These are phyloP conservation scores for Cutaneotrichosporon mucoides DNA, from an alignment of 1,284 basidiomycete species.

Conservation along the genomic window DNA sequence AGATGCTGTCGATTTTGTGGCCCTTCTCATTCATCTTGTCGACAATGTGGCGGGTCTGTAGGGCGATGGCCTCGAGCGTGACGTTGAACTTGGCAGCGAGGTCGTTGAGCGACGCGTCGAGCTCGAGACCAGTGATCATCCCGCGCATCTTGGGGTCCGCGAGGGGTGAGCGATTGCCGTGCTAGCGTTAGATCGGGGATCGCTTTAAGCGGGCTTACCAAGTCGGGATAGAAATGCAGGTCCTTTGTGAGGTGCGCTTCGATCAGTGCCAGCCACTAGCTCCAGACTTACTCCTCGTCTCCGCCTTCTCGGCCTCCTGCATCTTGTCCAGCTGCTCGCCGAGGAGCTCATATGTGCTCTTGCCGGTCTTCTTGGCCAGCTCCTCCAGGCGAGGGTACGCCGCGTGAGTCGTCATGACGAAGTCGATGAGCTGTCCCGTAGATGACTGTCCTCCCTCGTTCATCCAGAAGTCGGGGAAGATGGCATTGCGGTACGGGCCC, in stretches of 20 bases:
- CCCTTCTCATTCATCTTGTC: slow-evolving; percentile 84
- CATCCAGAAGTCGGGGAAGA: slow-evolving; percentile 97
- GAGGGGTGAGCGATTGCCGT: slow-evolving; percentile 91
- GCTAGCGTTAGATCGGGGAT: not conserved
- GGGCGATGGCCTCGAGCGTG: slow-evolving; percentile 87
- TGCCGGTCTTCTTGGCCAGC: slow-evolving; percentile 51
- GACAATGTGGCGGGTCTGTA: slow-evolving; percentile 93
- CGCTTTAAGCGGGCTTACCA: slow-evolving; percentile 38
- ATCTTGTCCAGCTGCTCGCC: slow-evolving; percentile 70
- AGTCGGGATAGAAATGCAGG: slow-evolving; percentile 90
- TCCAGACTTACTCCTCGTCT: slow-evolving; percentile 54
- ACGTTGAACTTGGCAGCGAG: slow-evolving; percentile 87
- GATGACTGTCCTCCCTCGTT: slow-evolving; percentile 98
- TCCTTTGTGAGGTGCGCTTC: slow-evolving; percentile 77
- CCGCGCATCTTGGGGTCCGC: slow-evolving; percentile 92
- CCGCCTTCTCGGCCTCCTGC: slow-evolving; percentile 56
- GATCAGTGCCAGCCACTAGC: slow-evolving; percentile 10
- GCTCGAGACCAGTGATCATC: slow-evolving; percentile 77
- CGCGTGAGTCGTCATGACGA: slow-evolving; percentile 87
- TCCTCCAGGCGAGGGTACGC: slow-evolving; percentile 69
- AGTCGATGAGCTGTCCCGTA: slow-evolving; percentile 96
- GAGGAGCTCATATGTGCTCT: slow-evolving; percentile 58
- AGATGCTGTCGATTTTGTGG: slow-evolving; percentile 78
- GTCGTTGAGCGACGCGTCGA: slow-evolving; percentile 73
- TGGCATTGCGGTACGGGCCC: slow-evolving; percentile 81